Base-by-base conservation (phyloP, 129 eudicot genomes). In the Heracleum sosnowskyi region DNA sequence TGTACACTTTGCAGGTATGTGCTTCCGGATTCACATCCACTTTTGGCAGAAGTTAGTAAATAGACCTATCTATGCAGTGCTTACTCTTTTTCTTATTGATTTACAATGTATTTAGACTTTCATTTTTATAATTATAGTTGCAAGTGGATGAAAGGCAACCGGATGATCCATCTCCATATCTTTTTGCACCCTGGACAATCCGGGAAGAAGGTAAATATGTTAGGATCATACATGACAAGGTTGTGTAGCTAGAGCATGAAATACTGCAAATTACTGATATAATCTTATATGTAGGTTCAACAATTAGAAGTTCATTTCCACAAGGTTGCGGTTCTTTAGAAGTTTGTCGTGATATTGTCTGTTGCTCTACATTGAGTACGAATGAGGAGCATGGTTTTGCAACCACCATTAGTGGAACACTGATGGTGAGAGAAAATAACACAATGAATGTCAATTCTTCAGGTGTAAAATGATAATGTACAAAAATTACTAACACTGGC, bases 1-100 rank as follows among this genome's bases (percentile, higher is more conserved):
- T 45, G 29, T 36, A 45, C 39, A 22, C 31, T 34, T 47, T 82
- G 76, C 87, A 88, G 96, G 29, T 87, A 79, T 68, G 93, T 85
- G 84, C 86, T 91, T 69, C 93, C 96, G 1, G 85, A 87, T 76
- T 70, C 55, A 45, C 93, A 89, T 81, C 93, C 84, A 16, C 77
- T 82, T 80, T 81, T 89, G 84, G 71, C 47, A 9, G 79, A 81
- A 83, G 93, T 89, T 76, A 80, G 91, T 76, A 45, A 78, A 22
- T 69, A 10, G 0, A 40, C 60, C 15, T 51, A 55, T 57, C 17
- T 15, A 26, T n/a, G 22, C 1, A 31, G 39, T 66, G 36, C 15
- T 66, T 15, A 31, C 11, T 29, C 10, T 66, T 5, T 62, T 31
- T 31, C n/a, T 15, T 28, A 31, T 31, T 66, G 11, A 26, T 60